Conservation (phyloP, 352 stramenopile genomes). For the Phytophthora pistaciae region DNA sequence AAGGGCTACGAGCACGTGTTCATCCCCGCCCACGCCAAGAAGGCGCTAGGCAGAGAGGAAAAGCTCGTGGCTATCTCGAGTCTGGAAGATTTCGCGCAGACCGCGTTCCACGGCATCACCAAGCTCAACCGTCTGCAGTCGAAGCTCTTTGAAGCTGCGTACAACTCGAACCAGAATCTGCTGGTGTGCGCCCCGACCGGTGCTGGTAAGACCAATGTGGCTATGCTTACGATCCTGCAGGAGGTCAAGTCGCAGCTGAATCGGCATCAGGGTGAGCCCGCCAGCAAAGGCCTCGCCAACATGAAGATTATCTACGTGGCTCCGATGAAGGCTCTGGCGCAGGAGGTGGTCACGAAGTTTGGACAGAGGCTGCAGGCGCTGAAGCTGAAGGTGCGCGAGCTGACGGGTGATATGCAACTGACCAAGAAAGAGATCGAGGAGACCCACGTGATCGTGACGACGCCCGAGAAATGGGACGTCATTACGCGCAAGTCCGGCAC, state of each 20-base stretch:
- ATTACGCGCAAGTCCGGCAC: conserved; percentile 97
- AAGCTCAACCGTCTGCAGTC: conserved; percentile 98
- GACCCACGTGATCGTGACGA: conserved; percentile 98
- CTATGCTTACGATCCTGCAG: conserved; percentile 97
- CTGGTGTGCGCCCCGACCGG: conserved; percentile 94
- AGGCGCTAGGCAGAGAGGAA: conserved; percentile 62
- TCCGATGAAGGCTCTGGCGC: conserved; percentile 98
- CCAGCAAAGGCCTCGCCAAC: conserved; percentile 48
- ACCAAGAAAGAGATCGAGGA: conserved; percentile 96
- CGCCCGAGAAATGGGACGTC: conserved; percentile 99
- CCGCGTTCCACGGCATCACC: conserved; percentile 79
- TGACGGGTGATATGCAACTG: conserved; percentile 99
- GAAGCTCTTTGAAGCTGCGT: conserved; percentile 97
- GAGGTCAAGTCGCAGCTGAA: conserved; percentile 87
- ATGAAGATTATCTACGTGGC: conserved; percentile 98
- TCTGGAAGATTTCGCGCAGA: conserved; percentile 81
- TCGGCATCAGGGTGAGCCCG: conserved; percentile 34
- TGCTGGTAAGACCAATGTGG: conserved; percentile 99
- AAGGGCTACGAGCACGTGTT: conserved; percentile 89
- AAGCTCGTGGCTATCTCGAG: conserved; percentile 68
- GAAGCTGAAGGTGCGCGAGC: conserved; percentile 88
- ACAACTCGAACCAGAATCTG: conserved; percentile 97
- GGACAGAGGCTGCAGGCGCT: conserved; percentile 79
- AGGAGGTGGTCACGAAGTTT: conserved; percentile 99
- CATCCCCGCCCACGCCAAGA: conserved; percentile 78